phyloP scores from a whole-genome alignment of 352 stramenopile species.

The Pythium folliculosum region DNA sequence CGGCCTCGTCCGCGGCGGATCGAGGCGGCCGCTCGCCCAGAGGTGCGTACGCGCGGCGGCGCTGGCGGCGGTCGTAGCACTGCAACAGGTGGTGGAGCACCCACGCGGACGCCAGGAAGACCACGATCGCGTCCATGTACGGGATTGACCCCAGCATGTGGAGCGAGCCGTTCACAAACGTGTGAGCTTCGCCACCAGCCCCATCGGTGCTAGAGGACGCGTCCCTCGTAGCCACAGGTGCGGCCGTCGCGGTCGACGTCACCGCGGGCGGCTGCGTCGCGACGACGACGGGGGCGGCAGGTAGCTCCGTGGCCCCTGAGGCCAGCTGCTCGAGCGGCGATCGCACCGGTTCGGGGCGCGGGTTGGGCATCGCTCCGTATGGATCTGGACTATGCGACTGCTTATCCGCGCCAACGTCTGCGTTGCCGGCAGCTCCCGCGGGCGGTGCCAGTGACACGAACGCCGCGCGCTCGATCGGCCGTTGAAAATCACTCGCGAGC shows the following conservation, averaged over 20 bases:
- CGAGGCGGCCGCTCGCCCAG: not conserved
- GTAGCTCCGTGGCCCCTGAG: not conserved
- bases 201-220: not conserved
- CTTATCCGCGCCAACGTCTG: not conserved
- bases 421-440: not conserved
- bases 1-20: not conserved
- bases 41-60: constrained; percentile 12
- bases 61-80: constrained; percentile 30
- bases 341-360: not conserved
- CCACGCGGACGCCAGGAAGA: constrained; percentile 29
- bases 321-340: not conserved
- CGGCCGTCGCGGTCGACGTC: too few relatives aligned
- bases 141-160: constrained; percentile 27
- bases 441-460: not conserved
- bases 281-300: too few relatives aligned
- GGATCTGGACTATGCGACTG: not conserved
- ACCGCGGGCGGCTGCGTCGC: too few relatives aligned
- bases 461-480: constrained; percentile 14
- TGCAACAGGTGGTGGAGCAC: constrained; percentile 27
- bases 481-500: constrained; percentile 8
- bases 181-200: not conserved
- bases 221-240: too few relatives aligned
- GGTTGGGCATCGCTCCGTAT: not conserved
- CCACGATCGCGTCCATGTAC: constrained; percentile 20
- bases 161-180: constrained; percentile 21